Conservation (phyloP, 208 protist species). For the Crithidia acanthocephali region DNA sequence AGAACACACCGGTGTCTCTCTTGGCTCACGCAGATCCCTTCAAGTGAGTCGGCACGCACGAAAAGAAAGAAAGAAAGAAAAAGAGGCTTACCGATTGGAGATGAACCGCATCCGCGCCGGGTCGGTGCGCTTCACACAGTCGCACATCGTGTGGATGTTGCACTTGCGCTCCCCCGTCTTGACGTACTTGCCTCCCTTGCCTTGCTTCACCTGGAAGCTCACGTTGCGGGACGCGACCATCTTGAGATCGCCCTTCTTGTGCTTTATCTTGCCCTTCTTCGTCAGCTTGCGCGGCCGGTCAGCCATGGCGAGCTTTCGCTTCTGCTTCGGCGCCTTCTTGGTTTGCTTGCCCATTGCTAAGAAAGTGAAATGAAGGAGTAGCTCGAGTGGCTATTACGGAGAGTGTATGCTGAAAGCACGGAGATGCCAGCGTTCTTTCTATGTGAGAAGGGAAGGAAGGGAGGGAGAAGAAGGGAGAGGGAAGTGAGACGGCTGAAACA, state of each 20-base stretch:
- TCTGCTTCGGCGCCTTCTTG: slow-evolving; percentile 86
- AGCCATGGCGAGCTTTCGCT: slow-evolving; percentile 77
- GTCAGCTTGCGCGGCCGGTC: slow-evolving; percentile 83
- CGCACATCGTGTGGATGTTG: slow-evolving; percentile 91
- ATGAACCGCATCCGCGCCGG: slow-evolving; percentile 79
- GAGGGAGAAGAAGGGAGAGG: too few relatives aligned
- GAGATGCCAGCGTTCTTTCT: too few relatives aligned
- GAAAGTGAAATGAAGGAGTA: background rate
- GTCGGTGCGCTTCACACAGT: slow-evolving; percentile 89
- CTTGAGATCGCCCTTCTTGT: slow-evolving; percentile 81
- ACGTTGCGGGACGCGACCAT: slow-evolving; percentile 82
- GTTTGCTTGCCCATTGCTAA: slow-evolving; percentile 78
- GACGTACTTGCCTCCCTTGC: slow-evolving; percentile 86
- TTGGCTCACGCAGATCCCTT: too few relatives aligned
- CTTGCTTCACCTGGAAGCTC: slow-evolving; percentile 85
- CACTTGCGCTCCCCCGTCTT: slow-evolving; percentile 84
- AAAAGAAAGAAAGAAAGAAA: too few relatives aligned
- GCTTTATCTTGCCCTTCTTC: slow-evolving; percentile 85
- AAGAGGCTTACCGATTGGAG: slow-evolving; percentile 74
- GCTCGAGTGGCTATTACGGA: too few relatives aligned
- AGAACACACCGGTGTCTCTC: too few relatives aligned
- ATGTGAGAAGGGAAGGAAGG: too few relatives aligned
- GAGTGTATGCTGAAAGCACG: too few relatives aligned
- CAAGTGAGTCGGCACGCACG: too few relatives aligned
- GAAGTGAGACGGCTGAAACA: too few relatives aligned